Percentiles rank a stretch among this genome's conserved stretches.
Conservation (phyloP, 23 red algal species). For the Gracilaria domingensis region DNA sequence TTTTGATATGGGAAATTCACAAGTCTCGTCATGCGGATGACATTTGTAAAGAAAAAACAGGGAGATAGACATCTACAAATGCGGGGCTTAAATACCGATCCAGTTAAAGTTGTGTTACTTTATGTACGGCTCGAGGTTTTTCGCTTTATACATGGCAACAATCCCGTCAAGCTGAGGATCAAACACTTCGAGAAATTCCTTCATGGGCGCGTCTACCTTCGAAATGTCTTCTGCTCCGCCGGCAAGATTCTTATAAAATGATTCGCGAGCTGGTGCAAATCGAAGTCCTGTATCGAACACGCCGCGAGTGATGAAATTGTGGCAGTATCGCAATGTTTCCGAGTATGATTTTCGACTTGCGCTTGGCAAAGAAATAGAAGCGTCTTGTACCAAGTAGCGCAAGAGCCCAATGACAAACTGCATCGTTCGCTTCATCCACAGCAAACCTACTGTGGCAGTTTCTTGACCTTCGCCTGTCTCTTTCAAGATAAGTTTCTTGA, state of each 20-base stretch:
- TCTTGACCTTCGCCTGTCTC: constrained; percentile 44
- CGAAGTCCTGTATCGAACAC: constrained; percentile 72
- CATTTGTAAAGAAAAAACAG: no score
- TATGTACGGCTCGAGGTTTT: constrained; percentile 63
- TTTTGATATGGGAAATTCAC: no score
- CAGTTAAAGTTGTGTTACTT: background rate
- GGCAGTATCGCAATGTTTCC: constrained; percentile 53
- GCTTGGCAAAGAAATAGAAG: constrained; percentile 35
- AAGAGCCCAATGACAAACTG: constrained; percentile 72
- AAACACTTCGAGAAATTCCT: constrained; percentile 65
- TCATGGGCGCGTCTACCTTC: constrained; percentile 32
- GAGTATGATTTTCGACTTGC: constrained; percentile 70
- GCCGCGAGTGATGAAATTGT: constrained; percentile 58
- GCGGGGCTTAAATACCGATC: no score
- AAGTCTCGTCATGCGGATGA: no score
- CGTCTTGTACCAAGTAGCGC: constrained; percentile 31
- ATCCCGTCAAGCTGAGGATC: constrained; percentile 51
- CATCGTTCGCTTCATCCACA: constrained; percentile 77
- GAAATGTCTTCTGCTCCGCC: constrained; percentile 40
- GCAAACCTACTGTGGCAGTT: constrained; percentile 55
- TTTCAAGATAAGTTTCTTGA: constrained; percentile 53
- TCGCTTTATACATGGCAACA: constrained; percentile 50
- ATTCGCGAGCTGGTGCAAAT: constrained; percentile 62
- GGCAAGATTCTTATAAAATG: constrained; percentile 66
- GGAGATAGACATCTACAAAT: no score